Evolutionary conservation across 306 rosid species (phyloP).

Genomic region (Dryas octopetala): DNA sequence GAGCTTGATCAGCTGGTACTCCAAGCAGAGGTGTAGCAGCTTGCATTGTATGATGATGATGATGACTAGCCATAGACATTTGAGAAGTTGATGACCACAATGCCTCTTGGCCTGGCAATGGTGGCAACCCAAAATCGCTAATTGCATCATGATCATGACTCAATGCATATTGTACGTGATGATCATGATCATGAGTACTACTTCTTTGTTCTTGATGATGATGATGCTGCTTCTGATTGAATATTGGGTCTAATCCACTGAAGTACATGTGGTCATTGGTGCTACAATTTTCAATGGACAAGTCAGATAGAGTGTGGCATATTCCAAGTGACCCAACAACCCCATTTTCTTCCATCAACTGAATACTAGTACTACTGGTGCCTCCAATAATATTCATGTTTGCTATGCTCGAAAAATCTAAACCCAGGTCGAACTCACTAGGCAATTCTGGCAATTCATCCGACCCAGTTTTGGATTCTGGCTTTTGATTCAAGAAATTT

Average conservation of each 20-base stretch:
- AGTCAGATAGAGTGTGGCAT: slow-evolving; percentile 33
- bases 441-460: slow-evolving; percentile 35
- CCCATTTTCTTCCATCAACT: slow-evolving; percentile 35
- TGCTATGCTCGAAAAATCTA: slow-evolving; percentile 35
- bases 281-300: slow-evolving; percentile 23
- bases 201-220: background rate
- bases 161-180: background rate
- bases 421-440: slow-evolving; percentile 33
- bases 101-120: slow-evolving; percentile 64
- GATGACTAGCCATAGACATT: slow-evolving; percentile 42
- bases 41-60: slow-evolving; percentile 33
- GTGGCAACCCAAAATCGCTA: slow-evolving; percentile 57
- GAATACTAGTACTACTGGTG: slow-evolving; percentile 11
- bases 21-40: slow-evolving; percentile 33
- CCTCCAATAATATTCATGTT: slow-evolving; percentile 23
- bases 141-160: slow-evolving; percentile 12
- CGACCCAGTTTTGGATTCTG: slow-evolving; percentile 22
- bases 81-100: slow-evolving; percentile 49
- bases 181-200: too few relatives aligned
- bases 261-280: slow-evolving; percentile 29
- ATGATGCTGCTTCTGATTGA: slow-evolving; percentile 24
- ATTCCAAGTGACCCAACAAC: slow-evolving; percentile 37
- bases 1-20: slow-evolving; percentile 32
- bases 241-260: slow-evolving; percentile 38
- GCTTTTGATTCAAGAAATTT: slow-evolving; percentile 69